Base-by-base conservation (phyloP, 331 rosid genomes). In the Rosa hybrid region DNA sequence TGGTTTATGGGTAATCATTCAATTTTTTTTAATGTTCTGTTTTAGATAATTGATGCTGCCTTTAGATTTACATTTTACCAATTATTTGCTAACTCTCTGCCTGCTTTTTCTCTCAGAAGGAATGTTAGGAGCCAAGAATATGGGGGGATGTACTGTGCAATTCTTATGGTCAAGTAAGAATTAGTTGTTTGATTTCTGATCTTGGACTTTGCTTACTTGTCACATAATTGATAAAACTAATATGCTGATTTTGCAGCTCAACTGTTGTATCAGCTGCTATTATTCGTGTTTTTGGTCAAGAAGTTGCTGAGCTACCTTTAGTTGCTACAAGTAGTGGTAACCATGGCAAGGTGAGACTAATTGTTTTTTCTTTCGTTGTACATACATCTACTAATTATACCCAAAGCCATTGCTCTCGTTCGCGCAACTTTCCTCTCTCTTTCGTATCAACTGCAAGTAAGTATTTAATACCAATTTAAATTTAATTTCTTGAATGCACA, bases 91-190 rank as follows among this genome's bases (percentile, higher is more conserved):
- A 48, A 70, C 68, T 79, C 65, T 72, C 59, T 17, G 3, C 6
- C 21, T 3, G 4, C 74, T 60, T 50, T 74, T 57, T 54, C 38
- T 25, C 79, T 73, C 93, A 92, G 98, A 81, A 92, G 93, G 90
- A 88, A 87, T 71, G 88, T 91, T 50, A 88, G 91, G 78, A 91
- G 94, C 75, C 98, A 92, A 85, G 98, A 94, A 82, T 94, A 88
- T 86, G 95, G 98, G 76, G 97, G 96, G 78, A 94, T 94, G 97
- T 91, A 91, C 86, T 91, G 97, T 89, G 98, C 94, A 77, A 81
- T 94, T 81, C 83, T 94, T 70, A 76, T 83, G 74, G 89, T 94
- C 91, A 91, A 92, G 98, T 92, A 89, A 91, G 97, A 80, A 64
- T n/a, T 74, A 74, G 65, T 80, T 72, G 50, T 85, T 41, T 68